A percentile compares a stretch with the other conserved stretches of the same genome.
phyloP scores from a whole-genome alignment of 176 grass and related monocot species.

The Eleusine indica region DNA sequence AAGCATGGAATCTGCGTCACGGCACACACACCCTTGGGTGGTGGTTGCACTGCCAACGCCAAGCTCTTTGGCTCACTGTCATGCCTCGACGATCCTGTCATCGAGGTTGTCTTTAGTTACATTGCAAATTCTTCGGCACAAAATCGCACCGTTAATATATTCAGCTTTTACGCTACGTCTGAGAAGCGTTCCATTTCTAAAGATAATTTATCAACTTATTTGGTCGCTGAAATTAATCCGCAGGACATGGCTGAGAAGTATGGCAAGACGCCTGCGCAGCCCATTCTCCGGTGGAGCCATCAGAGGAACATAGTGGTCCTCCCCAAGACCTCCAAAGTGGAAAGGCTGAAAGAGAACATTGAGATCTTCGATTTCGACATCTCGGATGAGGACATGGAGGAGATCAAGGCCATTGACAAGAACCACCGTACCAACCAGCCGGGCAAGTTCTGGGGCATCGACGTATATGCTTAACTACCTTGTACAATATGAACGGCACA shows the following conservation, averaged over 20 bases:
- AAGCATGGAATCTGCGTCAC: constrained; percentile 87
- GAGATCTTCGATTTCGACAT: constrained; percentile 70
- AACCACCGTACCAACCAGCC: constrained; percentile 84
- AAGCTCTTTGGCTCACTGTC: constrained; percentile 83
- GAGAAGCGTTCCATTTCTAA: too few species aligned
- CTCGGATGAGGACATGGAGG: constrained; percentile 74
- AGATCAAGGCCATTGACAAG: constrained; percentile 73
- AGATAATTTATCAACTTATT: not conserved
- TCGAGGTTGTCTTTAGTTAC: constrained; percentile 60
- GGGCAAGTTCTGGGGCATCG: constrained; percentile 89
- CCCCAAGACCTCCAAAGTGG: constrained; percentile 84
- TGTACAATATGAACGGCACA: too few species aligned
- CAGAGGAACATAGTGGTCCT: constrained; percentile 92
- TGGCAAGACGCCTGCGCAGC: constrained; percentile 64
- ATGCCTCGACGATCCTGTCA: constrained; percentile 77
- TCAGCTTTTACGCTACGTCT: too few species aligned
- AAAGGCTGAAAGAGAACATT: constrained; percentile 74
- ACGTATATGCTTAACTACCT: constrained; percentile 72
- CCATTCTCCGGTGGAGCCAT: constrained; percentile 73
- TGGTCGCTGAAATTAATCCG: too few species aligned
- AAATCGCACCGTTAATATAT: too few species aligned
- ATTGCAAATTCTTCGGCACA: too few species aligned
- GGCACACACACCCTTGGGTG: constrained; percentile 76
- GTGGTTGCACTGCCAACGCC: constrained; percentile 70
- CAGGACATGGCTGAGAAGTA: constrained; percentile 84